Evolutionary conservation across 1,139 yeast genomes (phyloP).

Genomic region (Geotrichum citri-aurantii): DNA sequence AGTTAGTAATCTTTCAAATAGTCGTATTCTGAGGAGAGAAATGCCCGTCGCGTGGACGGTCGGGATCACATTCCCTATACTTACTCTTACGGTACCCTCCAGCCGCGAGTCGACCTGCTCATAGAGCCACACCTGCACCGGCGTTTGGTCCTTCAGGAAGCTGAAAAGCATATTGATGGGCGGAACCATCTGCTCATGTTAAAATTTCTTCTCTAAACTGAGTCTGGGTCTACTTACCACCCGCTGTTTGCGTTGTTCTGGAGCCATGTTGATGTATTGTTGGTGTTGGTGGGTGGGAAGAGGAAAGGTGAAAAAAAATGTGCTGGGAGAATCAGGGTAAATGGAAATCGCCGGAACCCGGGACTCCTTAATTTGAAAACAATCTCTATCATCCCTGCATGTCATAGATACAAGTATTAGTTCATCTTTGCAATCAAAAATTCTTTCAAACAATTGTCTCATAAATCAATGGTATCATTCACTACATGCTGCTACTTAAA

Average conservation of each 20-base stretch:
- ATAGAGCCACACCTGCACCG: conserved; percentile 66
- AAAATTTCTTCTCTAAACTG: not conserved
- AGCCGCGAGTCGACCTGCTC: conserved; percentile 72
- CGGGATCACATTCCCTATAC: conserved; percentile 9
- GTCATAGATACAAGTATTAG: not conserved
- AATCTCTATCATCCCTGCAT: not conserved
- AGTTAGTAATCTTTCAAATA: no score
- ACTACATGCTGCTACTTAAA: not conserved
- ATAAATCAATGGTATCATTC: not conserved
- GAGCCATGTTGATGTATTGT: conserved; percentile 21
- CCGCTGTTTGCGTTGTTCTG: conserved; percentile 36
- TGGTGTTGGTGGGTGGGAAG: not conserved
- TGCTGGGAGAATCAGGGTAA: conserved; percentile 1
- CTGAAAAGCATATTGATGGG: conserved; percentile 90
- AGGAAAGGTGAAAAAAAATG: conserved; percentile 15
- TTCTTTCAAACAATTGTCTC: not conserved
- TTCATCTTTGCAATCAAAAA: not conserved
- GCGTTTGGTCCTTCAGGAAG: conserved; percentile 78
- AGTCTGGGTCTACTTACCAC: conserved; percentile 30
- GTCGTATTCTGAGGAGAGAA: no score
- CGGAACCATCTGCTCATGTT: conserved; percentile 52
- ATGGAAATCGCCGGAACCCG: not conserved
- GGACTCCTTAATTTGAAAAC: not conserved
- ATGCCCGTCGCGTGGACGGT: no score
- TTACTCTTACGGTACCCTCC: conserved; percentile 62